A percentile compares a stretch with the other conserved stretches of the same genome.
Evolutionary conservation across 192 early-diverging fungal species (phyloP).

Genomic region (Coemansia sp.): DNA sequence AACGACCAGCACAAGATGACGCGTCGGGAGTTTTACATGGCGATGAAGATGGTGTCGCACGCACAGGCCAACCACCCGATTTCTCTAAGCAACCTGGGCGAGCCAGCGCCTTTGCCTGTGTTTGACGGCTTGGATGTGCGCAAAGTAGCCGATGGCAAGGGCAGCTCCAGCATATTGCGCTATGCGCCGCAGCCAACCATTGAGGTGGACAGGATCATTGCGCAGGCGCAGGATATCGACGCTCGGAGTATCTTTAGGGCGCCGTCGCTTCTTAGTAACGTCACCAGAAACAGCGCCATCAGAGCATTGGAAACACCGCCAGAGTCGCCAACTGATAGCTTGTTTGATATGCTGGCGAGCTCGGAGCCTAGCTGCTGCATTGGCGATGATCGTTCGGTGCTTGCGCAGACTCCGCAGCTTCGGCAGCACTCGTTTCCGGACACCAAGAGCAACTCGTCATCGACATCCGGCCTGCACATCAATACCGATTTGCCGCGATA

Average conservation of each 20-base stretch:
- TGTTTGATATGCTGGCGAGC: constrained; percentile 11
- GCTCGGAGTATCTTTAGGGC: background rate
- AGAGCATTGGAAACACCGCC: constrained; percentile 12
- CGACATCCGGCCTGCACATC: background rate
- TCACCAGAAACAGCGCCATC: background rate
- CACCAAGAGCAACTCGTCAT: background rate
- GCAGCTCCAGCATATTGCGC: constrained; percentile 16
- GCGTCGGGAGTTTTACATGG: constrained; percentile 29
- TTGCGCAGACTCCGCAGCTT: constrained; percentile 11
- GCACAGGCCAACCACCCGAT: constrained; percentile 24
- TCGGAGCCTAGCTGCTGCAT: background rate
- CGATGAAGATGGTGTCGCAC: constrained; percentile 35
- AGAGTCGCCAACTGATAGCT: constrained; percentile 14
- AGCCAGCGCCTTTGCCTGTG: constrained; percentile 20
- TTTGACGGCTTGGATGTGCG: constrained; percentile 15
- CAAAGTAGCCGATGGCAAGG: background rate
- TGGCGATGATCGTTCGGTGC: constrained; percentile 9
- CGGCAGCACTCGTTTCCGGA: background rate
- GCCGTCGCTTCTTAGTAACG: background rate
- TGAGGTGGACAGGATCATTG: constrained; percentile 27
- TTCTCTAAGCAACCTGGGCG: constrained; percentile 12
- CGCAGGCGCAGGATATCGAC: background rate
- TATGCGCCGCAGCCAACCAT: constrained; percentile 37
- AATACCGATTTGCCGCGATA: constrained; percentile 6
- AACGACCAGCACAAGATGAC: constrained; percentile 10